Base-by-base conservation (phyloP, 2,329 filamentous ascomycete genomes). In the Tolypocladium inflatum region DNA sequence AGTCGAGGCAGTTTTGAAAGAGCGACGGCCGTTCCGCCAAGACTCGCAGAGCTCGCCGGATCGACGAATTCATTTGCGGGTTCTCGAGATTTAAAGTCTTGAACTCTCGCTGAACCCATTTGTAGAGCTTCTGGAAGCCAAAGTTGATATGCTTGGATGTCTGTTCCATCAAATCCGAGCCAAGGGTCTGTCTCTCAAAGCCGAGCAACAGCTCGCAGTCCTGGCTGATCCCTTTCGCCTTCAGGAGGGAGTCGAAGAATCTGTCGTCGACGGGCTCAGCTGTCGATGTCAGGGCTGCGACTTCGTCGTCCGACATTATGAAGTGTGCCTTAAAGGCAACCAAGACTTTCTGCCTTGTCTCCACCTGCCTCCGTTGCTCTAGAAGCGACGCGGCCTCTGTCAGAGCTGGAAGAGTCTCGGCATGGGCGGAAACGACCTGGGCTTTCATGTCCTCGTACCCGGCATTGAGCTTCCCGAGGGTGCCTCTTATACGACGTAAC, bases 91-190 rank as follows among this genome's bases (percentile, higher is more conserved):
- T 95, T 55, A 97, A 75, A 0, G 87, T 87, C 71, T 92, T 96
- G 74, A 99, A 95, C 66, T 97, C 91, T 59, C 89, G 86, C 70
- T 97, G 92, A 23, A 96, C 86, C 93, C 93, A 99, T 65, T 90
- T 86, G 73, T 96, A 97, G 3, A 99, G 81, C 70, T 97, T 99
- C 69, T 99, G 93, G 65, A 94, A 99, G 6, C 90, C 93, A 19
- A 87, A 81, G 67, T 96, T 94, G 55, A 99, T 80, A 61, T 90
- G 85, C 59, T 90, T 91, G 0, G 91, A 92, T 57, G 87, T 93
- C 70, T 93, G 85, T 62, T 97, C 93, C 80, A 97, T 92, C 54
- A 97, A 83, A 66, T 97, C 92, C 4, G 95, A 78, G 0, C 93
- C 94, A 0, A 97, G 76, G 10, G 87, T 86, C 73, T 97, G 92